Evolutionary conservation across 2,329 filamentous ascomycete genomes (phyloP).

Genomic region (Bertia moriformis): DNA sequence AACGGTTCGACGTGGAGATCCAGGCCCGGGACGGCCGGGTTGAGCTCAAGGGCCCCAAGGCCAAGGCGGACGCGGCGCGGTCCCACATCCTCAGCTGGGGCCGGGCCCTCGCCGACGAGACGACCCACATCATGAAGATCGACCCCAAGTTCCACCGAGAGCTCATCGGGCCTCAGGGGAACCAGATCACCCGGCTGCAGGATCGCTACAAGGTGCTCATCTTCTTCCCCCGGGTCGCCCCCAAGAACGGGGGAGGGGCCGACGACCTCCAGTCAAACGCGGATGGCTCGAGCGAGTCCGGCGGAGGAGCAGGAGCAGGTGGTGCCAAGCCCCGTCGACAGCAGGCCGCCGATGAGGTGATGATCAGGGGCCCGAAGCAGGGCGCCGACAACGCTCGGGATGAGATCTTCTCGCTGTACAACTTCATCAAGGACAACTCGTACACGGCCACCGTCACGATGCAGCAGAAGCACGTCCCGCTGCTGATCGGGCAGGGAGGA

Average conservation of each 20-base stretch:
- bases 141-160: constrained; percentile 52
- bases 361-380: constrained; percentile 49
- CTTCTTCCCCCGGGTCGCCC: constrained; percentile 44
- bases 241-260: constrained; percentile 35
- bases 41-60: constrained; percentile 53
- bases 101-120: constrained; percentile 54
- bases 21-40: constrained; percentile 40
- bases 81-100: constrained; percentile 43
- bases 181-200: constrained; percentile 51
- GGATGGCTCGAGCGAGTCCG: constrained; percentile 16
- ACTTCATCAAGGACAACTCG: constrained; percentile 52
- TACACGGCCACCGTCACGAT: constrained; percentile 48
- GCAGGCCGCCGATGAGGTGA: constrained; percentile 47
- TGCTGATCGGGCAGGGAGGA: constrained; percentile 81
- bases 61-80: constrained; percentile 51
- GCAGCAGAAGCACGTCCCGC: constrained; percentile 47
- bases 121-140: constrained; percentile 47
- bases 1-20: constrained; percentile 52
- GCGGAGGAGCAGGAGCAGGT: too few species aligned
- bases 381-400: constrained; percentile 52
- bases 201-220: constrained; percentile 53
- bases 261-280: constrained; percentile 34
- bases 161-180: constrained; percentile 49
- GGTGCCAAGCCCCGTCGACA: constrained; percentile 24
- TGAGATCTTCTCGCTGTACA: constrained; percentile 48